Evolutionary conservation across 2,329 filamentous ascomycete species (phyloP).

Genomic region (Albophoma yamanashiensis): DNA sequence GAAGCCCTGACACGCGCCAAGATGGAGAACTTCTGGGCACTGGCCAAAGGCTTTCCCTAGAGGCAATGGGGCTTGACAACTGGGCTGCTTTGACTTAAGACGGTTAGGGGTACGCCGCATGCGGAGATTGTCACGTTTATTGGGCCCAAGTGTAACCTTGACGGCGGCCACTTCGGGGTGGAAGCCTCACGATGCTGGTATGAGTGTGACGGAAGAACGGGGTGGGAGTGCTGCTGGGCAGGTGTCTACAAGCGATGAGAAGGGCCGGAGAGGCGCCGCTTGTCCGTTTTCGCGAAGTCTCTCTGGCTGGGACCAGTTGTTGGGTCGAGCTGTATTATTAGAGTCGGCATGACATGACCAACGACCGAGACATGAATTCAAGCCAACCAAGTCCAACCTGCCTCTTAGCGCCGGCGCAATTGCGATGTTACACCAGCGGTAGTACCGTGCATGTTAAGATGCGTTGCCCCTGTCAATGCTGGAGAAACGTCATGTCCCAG

Average conservation of each 20-base stretch:
- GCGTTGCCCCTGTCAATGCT: not conserved
- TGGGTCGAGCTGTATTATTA: not conserved
- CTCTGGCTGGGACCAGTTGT: not conserved
- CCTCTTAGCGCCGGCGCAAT: not conserved
- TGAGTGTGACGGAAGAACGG: not conserved
- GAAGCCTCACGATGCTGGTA: not conserved
- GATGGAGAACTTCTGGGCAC: constrained; percentile 91
- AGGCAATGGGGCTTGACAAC: not conserved
- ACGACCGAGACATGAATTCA: not conserved
- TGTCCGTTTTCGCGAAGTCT: not conserved
- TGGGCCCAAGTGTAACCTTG: not conserved
- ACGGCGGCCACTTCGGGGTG: not conserved
- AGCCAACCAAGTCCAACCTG: not conserved
- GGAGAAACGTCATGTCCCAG: not conserved
- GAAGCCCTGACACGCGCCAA: constrained; percentile 70
- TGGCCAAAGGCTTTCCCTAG: constrained; percentile 55
- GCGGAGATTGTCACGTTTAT: not conserved
- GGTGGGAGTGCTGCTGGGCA: not conserved
- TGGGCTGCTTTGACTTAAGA: not conserved
- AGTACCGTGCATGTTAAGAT: too few species aligned
- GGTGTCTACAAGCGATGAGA: not conserved
- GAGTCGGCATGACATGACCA: not conserved
- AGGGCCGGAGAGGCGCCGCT: not conserved
- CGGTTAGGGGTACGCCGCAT: not conserved
- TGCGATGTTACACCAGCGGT: not conserved